Evolutionary conservation across 148 eudicot genomes (phyloP), one percentile per base, ranked within the genome.

Genomic region (Tetragonia tetragonoides): DNA sequence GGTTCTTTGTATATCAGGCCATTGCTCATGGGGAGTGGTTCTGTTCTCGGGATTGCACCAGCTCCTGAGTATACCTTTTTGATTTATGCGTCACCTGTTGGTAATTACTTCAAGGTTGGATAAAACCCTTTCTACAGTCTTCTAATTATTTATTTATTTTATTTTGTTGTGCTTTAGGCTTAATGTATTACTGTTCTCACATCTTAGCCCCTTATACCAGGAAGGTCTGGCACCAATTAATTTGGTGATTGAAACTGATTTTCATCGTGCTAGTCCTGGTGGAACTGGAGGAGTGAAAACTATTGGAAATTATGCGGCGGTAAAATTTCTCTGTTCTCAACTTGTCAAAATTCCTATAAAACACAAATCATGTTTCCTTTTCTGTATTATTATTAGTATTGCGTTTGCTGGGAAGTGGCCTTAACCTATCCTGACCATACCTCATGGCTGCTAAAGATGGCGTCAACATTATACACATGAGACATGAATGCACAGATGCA

Each of bases 191-290:
- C 6, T 80, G 39, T 67, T 41, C 66, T 77, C 47, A 46, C 75
- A 62, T 53, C 23, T 79, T 38, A 44, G 77, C 80, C 21, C 76
- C 17, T 79, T 41, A 20, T 83, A 60, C 54, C 91, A 95, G 99
- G 97, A 88, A 86, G 97, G 97, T 76, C 86, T 93, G 74, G 90
- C 97, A 44, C 97, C 97, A 75, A 93, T 95, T 70, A 90, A 93
- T 84, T 82, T 95, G 89, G 78, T 93, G 68, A 85, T 95, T 80
- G 97, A 95, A 85, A 91, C 90, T 70, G 93, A 95, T 81, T 83
- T 95, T 84, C 99, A 95, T 82, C 90, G 98, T 76, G 99, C 99
- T 82, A 85, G 89, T 72, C 99, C 99, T 77, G 99, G 99, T 80
- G 99, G 99, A 69, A 95, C 97, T 23, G 97, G 97, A 79, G 97